These are phyloP conservation scores for Berkeleyomyces rouxiae DNA, from an alignment of 2,329 filamentous ascomycete species.

Conservation along the genomic window DNA sequence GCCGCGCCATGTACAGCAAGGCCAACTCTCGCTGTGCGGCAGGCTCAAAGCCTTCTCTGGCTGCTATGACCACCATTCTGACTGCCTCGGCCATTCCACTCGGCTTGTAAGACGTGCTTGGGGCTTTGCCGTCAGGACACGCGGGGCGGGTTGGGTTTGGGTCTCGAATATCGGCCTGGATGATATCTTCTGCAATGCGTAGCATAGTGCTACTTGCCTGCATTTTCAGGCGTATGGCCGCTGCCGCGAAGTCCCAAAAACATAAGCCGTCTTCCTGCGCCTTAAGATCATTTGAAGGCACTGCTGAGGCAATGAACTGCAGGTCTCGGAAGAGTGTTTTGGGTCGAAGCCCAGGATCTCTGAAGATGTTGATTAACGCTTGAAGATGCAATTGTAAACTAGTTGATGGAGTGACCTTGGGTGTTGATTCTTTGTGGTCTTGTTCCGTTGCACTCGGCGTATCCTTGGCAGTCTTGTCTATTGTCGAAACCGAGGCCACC, in stretches of 20 bases:
- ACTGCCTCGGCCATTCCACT: slow-evolving; percentile 68
- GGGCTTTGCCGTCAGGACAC: slow-evolving; percentile 21
- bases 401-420: slow-evolving; percentile 21
- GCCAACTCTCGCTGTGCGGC: slow-evolving; percentile 85
- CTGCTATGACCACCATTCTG: slow-evolving; percentile 80
- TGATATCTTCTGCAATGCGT: slow-evolving; percentile 39
- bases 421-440: slow-evolving; percentile 26
- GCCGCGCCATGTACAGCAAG: slow-evolving; percentile 82
- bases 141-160: slow-evolving; percentile 15
- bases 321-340: slow-evolving; percentile 68
- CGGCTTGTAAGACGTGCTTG: slow-evolving; percentile 26
- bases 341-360: slow-evolving; percentile 51
- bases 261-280: slow-evolving; percentile 53
- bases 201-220: slow-evolving; percentile 71
- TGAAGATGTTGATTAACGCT: slow-evolving; percentile 50
- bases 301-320: slow-evolving; percentile 55
- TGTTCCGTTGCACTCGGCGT: not conserved
- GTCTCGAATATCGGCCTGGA: slow-evolving; percentile 34
- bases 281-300: slow-evolving; percentile 43
- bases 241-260: slow-evolving; percentile 79
- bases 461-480: slow-evolving; percentile 40
- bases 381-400: slow-evolving; percentile 49
- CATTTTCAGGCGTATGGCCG: slow-evolving; percentile 74
- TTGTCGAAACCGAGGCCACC: slow-evolving; percentile 53
- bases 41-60: slow-evolving; percentile 68